phyloP scores from a whole-genome alignment of 139 green algal species.

The Closterium sp. region DNA sequence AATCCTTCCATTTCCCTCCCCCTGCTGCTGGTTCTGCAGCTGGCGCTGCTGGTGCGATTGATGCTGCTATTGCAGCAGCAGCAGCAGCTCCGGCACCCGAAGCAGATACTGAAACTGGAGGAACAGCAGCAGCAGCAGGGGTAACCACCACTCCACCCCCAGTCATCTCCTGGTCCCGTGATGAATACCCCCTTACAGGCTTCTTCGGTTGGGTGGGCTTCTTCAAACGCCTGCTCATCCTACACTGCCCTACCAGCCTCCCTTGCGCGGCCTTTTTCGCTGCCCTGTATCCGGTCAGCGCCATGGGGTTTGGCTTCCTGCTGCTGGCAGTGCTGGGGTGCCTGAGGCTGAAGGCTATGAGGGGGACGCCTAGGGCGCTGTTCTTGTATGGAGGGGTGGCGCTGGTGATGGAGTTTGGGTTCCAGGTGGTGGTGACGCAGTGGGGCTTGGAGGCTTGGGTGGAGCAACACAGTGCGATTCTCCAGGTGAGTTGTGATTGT shows the following conservation, averaged over 20 bases:
- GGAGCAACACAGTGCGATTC: background rate
- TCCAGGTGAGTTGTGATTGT: background rate
- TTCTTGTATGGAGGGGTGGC: background rate
- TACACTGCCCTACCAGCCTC: constrained; percentile 22
- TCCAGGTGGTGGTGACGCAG: background rate
- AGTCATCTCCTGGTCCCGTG: background rate
- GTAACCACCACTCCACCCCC: background rate
- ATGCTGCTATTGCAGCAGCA: background rate
- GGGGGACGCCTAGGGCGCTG: background rate
- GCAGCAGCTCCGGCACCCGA: background rate
- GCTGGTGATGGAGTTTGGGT: background rate
- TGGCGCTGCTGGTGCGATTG: background rate
- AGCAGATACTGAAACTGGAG: background rate
- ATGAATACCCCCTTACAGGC: background rate
- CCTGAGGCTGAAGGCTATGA: background rate
- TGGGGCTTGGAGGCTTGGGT: background rate
- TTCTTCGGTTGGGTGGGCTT: constrained; percentile 19
- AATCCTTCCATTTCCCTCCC: background rate
- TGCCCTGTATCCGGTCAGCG: constrained; percentile 28
- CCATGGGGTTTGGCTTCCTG: constrained; percentile 7
- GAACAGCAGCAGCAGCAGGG: background rate
- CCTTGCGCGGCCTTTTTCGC: constrained; percentile 23
- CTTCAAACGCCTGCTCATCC: constrained; percentile 22
- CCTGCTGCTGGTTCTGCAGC: background rate
- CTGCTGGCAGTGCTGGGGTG: constrained; percentile 15